Conservation (phyloP, 768 basidiomycete genomes). For the Neoboletus subvelutipes region DNA sequence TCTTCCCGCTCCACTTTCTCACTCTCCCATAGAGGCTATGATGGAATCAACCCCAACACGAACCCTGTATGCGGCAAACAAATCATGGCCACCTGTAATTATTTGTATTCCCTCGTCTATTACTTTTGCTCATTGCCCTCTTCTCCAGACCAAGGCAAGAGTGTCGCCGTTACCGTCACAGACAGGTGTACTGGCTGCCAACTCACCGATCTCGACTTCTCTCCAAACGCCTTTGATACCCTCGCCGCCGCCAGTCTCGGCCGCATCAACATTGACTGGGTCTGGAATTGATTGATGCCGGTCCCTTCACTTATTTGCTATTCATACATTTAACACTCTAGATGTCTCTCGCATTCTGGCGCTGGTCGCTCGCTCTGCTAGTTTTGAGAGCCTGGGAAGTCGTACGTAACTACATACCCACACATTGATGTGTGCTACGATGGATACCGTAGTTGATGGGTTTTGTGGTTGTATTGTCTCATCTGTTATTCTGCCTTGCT, state of each 20-base stretch:
- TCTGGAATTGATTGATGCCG: conserved; percentile 30
- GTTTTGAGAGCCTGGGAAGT: conserved; percentile 28
- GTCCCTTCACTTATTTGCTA: conserved; percentile 25
- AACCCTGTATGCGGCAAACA: conserved; percentile 69
- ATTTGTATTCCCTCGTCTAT: neutral
- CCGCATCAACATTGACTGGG: conserved; percentile 56
- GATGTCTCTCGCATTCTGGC: neutral
- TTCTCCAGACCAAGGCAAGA: conserved; percentile 50
- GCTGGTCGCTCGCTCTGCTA: conserved; percentile 28
- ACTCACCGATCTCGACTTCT: conserved; percentile 58
- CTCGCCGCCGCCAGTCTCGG: conserved; percentile 49
- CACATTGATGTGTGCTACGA: conserved; percentile 26
- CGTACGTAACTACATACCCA: conserved; percentile 10
- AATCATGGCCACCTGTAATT: conserved; percentile 50
- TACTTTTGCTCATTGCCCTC: conserved; percentile 9
- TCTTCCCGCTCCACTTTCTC: neutral
- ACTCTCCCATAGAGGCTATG: conserved; percentile 45
- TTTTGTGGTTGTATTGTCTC: conserved; percentile 7
- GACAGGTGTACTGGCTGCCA: conserved; percentile 66
- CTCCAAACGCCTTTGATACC: conserved; percentile 51
- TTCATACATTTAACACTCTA: conserved; percentile 22
- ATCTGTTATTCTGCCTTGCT: conserved; percentile 29
- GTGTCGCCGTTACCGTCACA: conserved; percentile 46
- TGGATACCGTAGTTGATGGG: conserved; percentile 33
- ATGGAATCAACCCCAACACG: conserved; percentile 61